phyloP scores from a whole-genome alignment of 176 grass and related monocot species.

The Areca catechu region DNA sequence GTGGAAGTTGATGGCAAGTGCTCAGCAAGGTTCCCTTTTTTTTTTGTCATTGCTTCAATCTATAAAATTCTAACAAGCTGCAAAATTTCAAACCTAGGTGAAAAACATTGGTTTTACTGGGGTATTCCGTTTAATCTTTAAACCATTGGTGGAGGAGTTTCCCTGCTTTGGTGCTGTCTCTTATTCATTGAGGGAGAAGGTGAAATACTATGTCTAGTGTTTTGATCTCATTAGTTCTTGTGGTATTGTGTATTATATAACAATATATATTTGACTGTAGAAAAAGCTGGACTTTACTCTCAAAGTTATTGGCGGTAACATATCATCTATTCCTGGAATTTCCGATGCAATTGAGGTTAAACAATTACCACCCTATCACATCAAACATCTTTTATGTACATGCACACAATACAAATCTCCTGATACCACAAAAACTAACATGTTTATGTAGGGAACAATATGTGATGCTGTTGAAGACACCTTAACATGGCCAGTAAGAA shows the following conservation, averaged over 20 bases:
- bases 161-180: conserved; percentile 90
- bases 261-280: conserved; percentile 43
- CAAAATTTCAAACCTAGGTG: conserved; percentile 34
- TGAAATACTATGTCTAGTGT: conserved; percentile 29
- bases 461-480: conserved; percentile 90
- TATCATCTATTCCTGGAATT: conserved; percentile 97
- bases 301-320: conserved; percentile 81
- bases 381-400: background rate
- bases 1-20: too few relatives aligned
- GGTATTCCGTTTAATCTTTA: conserved; percentile 74
- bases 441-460: conserved; percentile 55
- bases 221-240: background rate
- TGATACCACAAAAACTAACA: conserved; percentile 15
- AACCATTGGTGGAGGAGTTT: conserved; percentile 58
- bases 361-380: background rate
- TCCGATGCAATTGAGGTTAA: conserved; percentile 97
- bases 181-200: conserved; percentile 94
- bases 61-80: too few relatives aligned
- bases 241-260: conserved; percentile 17
- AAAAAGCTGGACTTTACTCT: conserved; percentile 93
- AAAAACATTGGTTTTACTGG: conserved; percentile 95
- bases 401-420: background rate
- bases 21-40: too few relatives aligned
- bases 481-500: conserved; percentile 83
- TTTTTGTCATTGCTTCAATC: too few relatives aligned